A percentile compares a stretch with the other conserved stretches of the same genome.
Evolutionary conservation across 495 filamentous ascomycete genomes (phyloP).

Genomic region (Penicillium turbatum): DNA sequence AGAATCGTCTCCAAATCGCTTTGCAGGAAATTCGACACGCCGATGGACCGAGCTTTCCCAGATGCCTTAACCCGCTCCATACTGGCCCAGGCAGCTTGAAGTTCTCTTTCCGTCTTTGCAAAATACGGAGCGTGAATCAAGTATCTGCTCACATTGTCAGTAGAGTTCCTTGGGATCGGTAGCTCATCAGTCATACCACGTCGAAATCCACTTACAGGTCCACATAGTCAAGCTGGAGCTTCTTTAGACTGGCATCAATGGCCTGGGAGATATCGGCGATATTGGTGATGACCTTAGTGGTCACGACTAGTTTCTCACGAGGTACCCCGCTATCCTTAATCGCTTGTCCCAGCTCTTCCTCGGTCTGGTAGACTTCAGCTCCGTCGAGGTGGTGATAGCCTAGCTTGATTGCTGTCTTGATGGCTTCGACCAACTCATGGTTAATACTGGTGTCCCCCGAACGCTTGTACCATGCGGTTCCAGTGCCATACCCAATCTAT

Average conservation of each 20-base stretch:
- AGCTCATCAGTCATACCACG: background rate
- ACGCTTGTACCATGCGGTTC: conserved; percentile 57
- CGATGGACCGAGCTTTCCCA: conserved; percentile 72
- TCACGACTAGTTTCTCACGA: conserved; percentile 68
- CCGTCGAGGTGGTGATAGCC: conserved; percentile 77
- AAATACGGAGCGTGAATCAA: conserved; percentile 76
- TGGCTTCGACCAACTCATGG: conserved; percentile 48
- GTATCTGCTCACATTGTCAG: conserved; percentile 47
- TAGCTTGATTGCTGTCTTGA: conserved; percentile 63
- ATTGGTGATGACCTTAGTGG: conserved; percentile 63
- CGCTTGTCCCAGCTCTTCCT: conserved; percentile 67
- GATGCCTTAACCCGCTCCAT: conserved; percentile 67
- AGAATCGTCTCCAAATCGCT: conserved; percentile 65
- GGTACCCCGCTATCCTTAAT: conserved; percentile 64
- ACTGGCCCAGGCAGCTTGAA: conserved; percentile 68
- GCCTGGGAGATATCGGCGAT: conserved; percentile 57
- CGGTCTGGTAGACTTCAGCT: conserved; percentile 80
- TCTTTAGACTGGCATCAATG: conserved; percentile 68
- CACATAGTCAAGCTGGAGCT: conserved; percentile 73
- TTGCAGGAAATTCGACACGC: conserved; percentile 76
- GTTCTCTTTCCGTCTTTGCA: conserved; percentile 54
- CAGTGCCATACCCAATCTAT: conserved; percentile 70
- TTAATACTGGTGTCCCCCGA: conserved; percentile 35
- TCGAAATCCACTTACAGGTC: conserved; percentile 52
- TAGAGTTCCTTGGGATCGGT: background rate